Conservation (phyloP, 345 rosid genomes). For the Gossypium ekmanianum region DNA sequence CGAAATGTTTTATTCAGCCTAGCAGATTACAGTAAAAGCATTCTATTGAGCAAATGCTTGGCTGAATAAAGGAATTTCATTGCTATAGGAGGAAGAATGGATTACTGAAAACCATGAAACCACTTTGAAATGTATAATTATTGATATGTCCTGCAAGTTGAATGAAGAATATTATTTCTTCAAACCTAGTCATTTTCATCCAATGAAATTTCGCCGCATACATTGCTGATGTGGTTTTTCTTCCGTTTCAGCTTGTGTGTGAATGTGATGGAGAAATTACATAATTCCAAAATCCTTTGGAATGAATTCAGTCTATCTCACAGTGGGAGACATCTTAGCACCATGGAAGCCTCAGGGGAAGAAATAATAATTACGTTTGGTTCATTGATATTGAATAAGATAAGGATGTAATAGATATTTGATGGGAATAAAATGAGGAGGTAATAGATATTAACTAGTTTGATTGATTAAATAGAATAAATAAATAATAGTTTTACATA, state of each 20-base stretch:
- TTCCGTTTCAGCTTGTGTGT: slow-evolving; percentile 48
- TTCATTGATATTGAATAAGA: too few relatives aligned
- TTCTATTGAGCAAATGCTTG: not conserved
- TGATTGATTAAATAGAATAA: too few relatives aligned
- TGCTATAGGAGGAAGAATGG: slow-evolving; percentile 64
- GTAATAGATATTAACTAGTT: too few relatives aligned
- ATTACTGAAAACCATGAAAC: slow-evolving; percentile 43
- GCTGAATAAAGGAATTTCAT: not conserved
- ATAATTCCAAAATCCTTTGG: slow-evolving; percentile 41
- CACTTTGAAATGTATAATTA: slow-evolving; percentile 58
- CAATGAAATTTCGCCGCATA: not conserved
- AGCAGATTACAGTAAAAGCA: not conserved
- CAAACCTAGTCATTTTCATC: not conserved
- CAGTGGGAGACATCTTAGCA: slow-evolving; percentile 45
- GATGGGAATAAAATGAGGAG: too few relatives aligned
- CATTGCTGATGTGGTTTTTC: not conserved
- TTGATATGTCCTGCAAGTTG: slow-evolving; percentile 77
- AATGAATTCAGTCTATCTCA: slow-evolving; percentile 47
- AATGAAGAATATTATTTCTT: not conserved
- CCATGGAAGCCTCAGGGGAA: slow-evolving; percentile 38
- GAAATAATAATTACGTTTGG: too few relatives aligned
- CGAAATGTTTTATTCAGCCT: not conserved
- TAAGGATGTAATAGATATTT: too few relatives aligned
- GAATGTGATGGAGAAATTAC: slow-evolving; percentile 59
- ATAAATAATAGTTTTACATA: too few relatives aligned